Conservation (phyloP, 2,329 filamentous ascomycete species). For the Xylaria arbuscula region DNA sequence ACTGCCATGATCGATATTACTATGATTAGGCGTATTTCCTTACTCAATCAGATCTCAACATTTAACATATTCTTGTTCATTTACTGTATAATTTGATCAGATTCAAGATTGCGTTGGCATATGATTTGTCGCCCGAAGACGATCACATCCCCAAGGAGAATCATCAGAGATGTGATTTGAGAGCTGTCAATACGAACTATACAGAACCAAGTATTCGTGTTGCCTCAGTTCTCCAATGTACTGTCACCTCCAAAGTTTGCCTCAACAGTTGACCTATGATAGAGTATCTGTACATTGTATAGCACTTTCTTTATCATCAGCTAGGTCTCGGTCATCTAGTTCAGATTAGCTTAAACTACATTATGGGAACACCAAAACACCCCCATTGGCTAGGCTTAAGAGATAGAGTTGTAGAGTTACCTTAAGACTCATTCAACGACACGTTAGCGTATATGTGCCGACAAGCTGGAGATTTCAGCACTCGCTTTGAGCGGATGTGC, state of each 20-base stretch:
- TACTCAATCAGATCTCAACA: too few species aligned
- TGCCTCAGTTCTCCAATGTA: too few species aligned
- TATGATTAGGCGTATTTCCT: too few species aligned
- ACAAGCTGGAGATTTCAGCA: constrained; percentile 1
- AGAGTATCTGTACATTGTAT: neutral
- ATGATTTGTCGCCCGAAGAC: neutral
- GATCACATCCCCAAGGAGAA: neutral
- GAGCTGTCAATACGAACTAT: neutral
- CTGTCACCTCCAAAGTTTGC: too few species aligned
- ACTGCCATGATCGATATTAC: too few species aligned
- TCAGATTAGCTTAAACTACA: too few species aligned
- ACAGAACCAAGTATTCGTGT: neutral
- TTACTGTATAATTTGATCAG: too few species aligned
- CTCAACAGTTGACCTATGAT: neutral
- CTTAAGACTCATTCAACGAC: neutral
- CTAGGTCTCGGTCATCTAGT: too few species aligned
- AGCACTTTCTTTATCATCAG: neutral
- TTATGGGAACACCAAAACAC: too few species aligned
- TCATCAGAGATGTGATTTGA: neutral
- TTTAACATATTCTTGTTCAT: too few species aligned
- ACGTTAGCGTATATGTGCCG: neutral
- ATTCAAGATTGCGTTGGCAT: neutral
- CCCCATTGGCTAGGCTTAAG: too few species aligned
- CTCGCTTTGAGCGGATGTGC: neutral
- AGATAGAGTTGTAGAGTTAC: too few species aligned